Evolutionary conservation across 2,329 filamentous ascomycete genomes (phyloP), one percentile per base, ranked within the genome.

Genomic region (Hypoxylon sp.): DNA sequence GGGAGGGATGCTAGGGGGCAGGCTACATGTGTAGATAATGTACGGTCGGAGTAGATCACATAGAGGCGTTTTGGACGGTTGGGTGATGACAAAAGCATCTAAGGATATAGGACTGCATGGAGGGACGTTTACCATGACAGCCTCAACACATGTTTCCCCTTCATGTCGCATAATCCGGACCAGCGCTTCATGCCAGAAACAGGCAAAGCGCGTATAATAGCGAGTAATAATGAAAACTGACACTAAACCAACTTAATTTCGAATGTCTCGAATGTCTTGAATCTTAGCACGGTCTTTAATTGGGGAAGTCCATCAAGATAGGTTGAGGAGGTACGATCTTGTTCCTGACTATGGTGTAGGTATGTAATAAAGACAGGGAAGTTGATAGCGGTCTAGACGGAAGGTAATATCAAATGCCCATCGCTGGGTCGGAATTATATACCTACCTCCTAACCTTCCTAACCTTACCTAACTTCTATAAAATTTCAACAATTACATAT

Each of bases 71-170:
- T 54, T 52, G 71, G 72, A 70, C 63, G 73, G 67, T 60, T 62
- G 69, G 68, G 66, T 69, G 73, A 75, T 65, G 74, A 73, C 62
- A 64, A 68, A 57, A 73, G 68, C 70, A 74, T 75, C 60, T 68
- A 51, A 71, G 70, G 64, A 71, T 68, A 22, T 65, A 60, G 65
- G 55, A 65, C 44, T 58, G 54, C 68, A 70, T 68, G 65, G 60
- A 59, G 52, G 60, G 60, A 62, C 56, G 48, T 59, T 60, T 65
- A 33, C 60, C 67, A 63, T 65, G 65, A 60, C 52, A 57, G 46
- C 65, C 68, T 68, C 60, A 62, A 65, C 31, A 52, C 65, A 44
- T 60, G 56, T 53, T 60, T 56, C 56, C 65, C 57, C 58, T 65
- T 68, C 61, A 47, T 70, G 54, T 68, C 58, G 60, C 50, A 70